A percentile compares a stretch with the other conserved stretches of the same genome.
Conservation (phyloP, 805 yeast species). For the Soucietia sequanensis region DNA sequence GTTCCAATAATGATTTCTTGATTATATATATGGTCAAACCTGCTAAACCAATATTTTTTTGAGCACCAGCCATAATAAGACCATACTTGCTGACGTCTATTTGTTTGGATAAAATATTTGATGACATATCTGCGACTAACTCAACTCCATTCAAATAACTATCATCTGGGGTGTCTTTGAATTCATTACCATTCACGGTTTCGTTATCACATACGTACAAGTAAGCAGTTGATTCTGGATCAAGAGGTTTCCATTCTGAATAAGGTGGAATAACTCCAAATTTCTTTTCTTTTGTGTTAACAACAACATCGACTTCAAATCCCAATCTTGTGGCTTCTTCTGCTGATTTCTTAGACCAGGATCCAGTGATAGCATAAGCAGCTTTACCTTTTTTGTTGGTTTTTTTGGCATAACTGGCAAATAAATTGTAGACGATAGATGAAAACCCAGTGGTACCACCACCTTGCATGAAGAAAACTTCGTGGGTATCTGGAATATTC, state of each 20-base stretch:
- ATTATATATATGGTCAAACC: slow-evolving; percentile 91
- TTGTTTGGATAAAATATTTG: slow-evolving; percentile 80
- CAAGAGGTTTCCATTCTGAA: slow-evolving; percentile 60
- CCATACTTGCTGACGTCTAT: slow-evolving; percentile 86
- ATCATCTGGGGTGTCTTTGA: slow-evolving; percentile 50
- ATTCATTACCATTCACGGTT: slow-evolving; percentile 94
- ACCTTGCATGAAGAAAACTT: slow-evolving; percentile 93
- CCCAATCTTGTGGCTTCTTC: slow-evolving; percentile 90
- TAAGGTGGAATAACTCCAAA: slow-evolving; percentile 66
- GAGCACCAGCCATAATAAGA: slow-evolving; percentile 95
- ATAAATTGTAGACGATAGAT: slow-evolving; percentile 75
- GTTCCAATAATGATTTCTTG: slow-evolving; percentile 73
- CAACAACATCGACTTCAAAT: slow-evolving; percentile 64
- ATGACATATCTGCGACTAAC: slow-evolving; percentile 92
- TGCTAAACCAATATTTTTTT: slow-evolving; percentile 95
- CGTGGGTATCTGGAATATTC: slow-evolving; percentile 86
- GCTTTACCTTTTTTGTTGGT: slow-evolving; percentile 76
- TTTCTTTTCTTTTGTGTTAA: slow-evolving; percentile 60
- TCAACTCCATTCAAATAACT: slow-evolving; percentile 64
- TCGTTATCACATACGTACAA: slow-evolving; percentile 95
- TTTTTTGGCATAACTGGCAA: slow-evolving; percentile 70
- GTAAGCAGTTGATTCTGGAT: slow-evolving; percentile 69
- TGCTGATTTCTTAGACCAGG: slow-evolving; percentile 86
- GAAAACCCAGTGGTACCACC: slow-evolving; percentile 98
- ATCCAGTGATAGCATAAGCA: slow-evolving; percentile 87